Percentiles rank a stretch among this genome's conserved stretches.
Conservation (phyloP, 441 rosid species). For the Geranium incanum region DNA sequence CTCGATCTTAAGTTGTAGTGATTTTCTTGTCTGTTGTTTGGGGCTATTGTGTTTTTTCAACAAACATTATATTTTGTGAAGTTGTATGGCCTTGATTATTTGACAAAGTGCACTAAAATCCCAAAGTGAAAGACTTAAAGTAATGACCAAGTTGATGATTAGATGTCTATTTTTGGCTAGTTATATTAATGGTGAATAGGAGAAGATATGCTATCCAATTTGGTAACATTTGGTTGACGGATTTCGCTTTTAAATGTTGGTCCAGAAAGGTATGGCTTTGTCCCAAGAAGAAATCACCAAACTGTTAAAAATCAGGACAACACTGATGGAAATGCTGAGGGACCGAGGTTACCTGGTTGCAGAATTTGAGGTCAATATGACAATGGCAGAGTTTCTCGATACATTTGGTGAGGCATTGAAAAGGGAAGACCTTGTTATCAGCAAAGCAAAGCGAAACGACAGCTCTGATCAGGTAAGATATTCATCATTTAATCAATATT, state of each 20-base stretch:
- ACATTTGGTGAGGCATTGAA: constrained; percentile 40
- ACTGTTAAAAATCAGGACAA: constrained; percentile 39
- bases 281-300: constrained; percentile 35
- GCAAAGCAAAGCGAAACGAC: constrained; percentile 29
- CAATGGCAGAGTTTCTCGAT: constrained; percentile 36
- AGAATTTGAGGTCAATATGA: constrained; percentile 36
- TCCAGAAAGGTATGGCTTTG: constrained; percentile 13
- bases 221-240: not conserved
- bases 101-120: too few species aligned
- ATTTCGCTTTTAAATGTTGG: not conserved
- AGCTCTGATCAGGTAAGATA: constrained; percentile 38
- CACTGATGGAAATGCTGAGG: constrained; percentile 48
- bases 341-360: constrained; percentile 45
- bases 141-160: too few species aligned
- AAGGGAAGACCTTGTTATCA: constrained; percentile 38
- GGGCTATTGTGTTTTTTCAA: not conserved
- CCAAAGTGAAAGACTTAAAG: too few species aligned
- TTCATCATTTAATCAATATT: not conserved
- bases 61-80: too few species aligned
- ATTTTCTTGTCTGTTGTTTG: not conserved
- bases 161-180: not conserved
- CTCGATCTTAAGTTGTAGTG: not conserved
- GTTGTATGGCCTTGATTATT: too few species aligned
- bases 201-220: not conserved
- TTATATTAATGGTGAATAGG: not conserved